A percentile compares a stretch with the other conserved stretches of the same genome.
Evolutionary conservation across 2,329 filamentous ascomycete genomes (phyloP).

Genomic region (Malbranchea zuffiana): DNA sequence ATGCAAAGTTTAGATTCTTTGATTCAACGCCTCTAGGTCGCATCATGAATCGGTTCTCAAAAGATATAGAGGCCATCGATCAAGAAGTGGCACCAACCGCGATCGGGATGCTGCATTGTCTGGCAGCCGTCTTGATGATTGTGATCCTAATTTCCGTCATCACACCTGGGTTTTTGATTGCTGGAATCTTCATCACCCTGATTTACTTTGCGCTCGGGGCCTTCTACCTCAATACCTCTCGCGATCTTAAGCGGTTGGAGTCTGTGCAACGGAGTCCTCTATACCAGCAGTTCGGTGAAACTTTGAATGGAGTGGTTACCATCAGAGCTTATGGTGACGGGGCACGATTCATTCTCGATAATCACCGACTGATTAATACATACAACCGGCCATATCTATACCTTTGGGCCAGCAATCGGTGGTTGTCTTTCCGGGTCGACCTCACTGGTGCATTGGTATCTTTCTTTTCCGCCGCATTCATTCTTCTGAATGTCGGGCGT

Average conservation of each 20-base stretch:
- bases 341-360: slow-evolving; percentile 84
- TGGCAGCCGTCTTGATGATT: slow-evolving; percentile 67
- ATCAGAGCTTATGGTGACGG: slow-evolving; percentile 96
- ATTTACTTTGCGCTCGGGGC: slow-evolving; percentile 73
- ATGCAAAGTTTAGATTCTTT: slow-evolving; percentile 95
- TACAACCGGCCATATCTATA: slow-evolving; percentile 92
- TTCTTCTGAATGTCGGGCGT: slow-evolving; percentile 68
- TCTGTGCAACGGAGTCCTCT: slow-evolving; percentile 88
- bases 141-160: slow-evolving; percentile 77
- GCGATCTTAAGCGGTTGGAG: slow-evolving; percentile 88
- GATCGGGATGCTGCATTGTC: slow-evolving; percentile 59
- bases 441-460: slow-evolving; percentile 80
- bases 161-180: slow-evolving; percentile 81
- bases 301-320: slow-evolving; percentile 84
- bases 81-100: slow-evolving; percentile 92
- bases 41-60: slow-evolving; percentile 97
- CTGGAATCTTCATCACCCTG: slow-evolving; percentile 70
- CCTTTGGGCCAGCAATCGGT: slow-evolving; percentile 91
- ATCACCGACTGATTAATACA: slow-evolving; percentile 74
- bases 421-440: slow-evolving; percentile 88
- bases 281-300: slow-evolving; percentile 97
- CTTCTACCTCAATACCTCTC: slow-evolving; percentile 86
- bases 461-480: slow-evolving; percentile 87
- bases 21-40: slow-evolving; percentile 91
- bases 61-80: slow-evolving; percentile 88